Percentiles rank a stretch among this genome's conserved stretches.
These are phyloP conservation scores for Fomitopsis schrenkii DNA, from an alignment of 1,284 basidiomycete genomes.

Conservation along the genomic window DNA sequence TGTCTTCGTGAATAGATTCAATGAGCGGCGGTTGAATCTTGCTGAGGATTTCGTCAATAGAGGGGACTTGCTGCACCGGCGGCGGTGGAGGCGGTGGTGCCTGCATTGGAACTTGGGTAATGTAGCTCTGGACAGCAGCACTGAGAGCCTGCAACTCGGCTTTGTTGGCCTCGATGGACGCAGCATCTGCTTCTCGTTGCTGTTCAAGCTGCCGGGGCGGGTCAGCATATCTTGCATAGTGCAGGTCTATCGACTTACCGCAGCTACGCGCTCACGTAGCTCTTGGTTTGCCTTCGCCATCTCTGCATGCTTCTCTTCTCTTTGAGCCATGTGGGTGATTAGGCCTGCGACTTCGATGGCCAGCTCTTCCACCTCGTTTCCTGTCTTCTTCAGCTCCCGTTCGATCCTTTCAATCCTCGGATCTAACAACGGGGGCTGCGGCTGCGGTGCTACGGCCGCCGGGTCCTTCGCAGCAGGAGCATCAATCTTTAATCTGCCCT, in stretches of 20 bases:
- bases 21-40: slow-evolving; percentile 37
- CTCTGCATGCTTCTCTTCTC: slow-evolving; percentile 23
- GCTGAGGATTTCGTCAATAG: slow-evolving; percentile 38
- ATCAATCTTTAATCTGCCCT: slow-evolving; percentile 10
- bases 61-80: slow-evolving; percentile 22
- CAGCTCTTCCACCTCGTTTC: slow-evolving; percentile 34
- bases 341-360: slow-evolving; percentile 35
- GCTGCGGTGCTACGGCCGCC: not conserved
- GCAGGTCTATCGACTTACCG: slow-evolving; percentile 19
- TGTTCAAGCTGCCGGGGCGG: slow-evolving; percentile 25
- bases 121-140: slow-evolving; percentile 35
- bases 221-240: not conserved
- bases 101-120: slow-evolving; percentile 25
- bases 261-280: slow-evolving; percentile 18
- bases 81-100: slow-evolving; percentile 18
- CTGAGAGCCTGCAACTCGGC: slow-evolving; percentile 34
- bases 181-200: slow-evolving; percentile 13
- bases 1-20: slow-evolving; percentile 33
- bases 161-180: slow-evolving; percentile 8
- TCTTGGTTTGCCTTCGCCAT: slow-evolving; percentile 20
- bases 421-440: not conserved
- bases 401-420: not conserved
- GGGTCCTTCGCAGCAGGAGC: not conserved
- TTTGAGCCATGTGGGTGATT: slow-evolving; percentile 25
- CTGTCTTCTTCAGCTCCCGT: slow-evolving; percentile 22